Evolutionary conservation across 345 rosid species (phyloP).

Genomic region (Erodium maritimum): DNA sequence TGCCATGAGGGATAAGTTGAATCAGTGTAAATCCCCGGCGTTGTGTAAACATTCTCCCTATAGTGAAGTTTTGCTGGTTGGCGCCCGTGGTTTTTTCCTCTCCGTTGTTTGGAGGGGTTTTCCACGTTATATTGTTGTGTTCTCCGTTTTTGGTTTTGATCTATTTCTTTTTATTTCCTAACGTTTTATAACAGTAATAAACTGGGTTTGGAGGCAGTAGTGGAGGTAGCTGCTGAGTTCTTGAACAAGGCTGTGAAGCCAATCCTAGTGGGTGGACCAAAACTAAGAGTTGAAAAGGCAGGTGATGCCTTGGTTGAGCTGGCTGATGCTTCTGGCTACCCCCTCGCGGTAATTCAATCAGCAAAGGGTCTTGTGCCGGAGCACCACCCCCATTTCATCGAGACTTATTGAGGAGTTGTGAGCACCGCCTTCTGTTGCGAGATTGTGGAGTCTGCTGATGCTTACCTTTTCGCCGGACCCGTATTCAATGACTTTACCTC

Average conservation of each 20-base stretch:
- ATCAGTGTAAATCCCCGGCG: no score
- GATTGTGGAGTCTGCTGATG: conserved; percentile 57
- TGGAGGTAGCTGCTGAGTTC: conserved; percentile 39
- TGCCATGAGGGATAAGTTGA: no score
- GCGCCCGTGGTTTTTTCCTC: no score
- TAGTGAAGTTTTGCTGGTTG: no score
- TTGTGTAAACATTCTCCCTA: no score
- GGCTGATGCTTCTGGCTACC: conserved; percentile 41
- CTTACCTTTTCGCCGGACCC: conserved; percentile 45
- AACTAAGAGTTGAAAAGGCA: conserved; percentile 34
- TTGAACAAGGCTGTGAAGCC: conserved; percentile 54
- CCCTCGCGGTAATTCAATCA: conserved; percentile 44
- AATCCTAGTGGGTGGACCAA: conserved; percentile 43
- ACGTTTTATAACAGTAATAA: no score
- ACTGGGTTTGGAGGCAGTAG: conserved; percentile 38
- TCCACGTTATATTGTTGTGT: no score
- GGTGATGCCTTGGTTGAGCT: conserved; percentile 29
- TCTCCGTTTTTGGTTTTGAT: no score
- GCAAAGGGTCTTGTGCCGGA: conserved; percentile 49
- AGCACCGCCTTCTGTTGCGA: conserved; percentile 41
- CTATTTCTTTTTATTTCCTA: no score
- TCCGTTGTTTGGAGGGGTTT: no score
- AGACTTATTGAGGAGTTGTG: conserved; percentile 48
- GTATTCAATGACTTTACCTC: conserved; percentile 43
- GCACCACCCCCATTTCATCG: conserved; percentile 42